Evolutionary conservation across 2,329 filamentous ascomycete species (phyloP), one percentile per base, ranked within the genome.

Genomic region (Berkeleyomyces basicola): DNA sequence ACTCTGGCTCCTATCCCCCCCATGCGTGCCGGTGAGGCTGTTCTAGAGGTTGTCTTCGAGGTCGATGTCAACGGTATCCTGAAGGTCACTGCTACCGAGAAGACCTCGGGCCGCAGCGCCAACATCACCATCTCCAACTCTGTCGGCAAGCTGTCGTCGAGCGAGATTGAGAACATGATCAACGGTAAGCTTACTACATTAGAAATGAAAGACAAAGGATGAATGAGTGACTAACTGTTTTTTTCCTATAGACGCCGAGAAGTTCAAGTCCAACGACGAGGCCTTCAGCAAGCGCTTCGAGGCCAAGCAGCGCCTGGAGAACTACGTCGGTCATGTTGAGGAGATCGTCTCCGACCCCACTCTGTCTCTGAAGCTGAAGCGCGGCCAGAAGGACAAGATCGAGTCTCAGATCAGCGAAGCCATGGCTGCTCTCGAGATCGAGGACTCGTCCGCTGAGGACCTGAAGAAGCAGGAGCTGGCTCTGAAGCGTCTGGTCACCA

Each of bases 91-190:
- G 93, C 93, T 69, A 96, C 92, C 58, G 93, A 99, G 84, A 99
- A 99, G 86, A 92, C 90, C 70, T 96, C 93, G 42, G 93, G 93
- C 72, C 91, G 93, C 75, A 93, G 83, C 73, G 93, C 93, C 78
- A 99, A 99, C 85, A 99, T 99, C 77, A 99, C 93, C 75, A 99
- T 99, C 78, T 90, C 89, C 78, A 99, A 99, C 85, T 96, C 93
- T 65, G 92, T 99, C 71, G 93, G 93, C 76, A 99, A 99, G 83
- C 89, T 99, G 69, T 96, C 90, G 67, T 88, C 86, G 61, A 78
- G 78, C 67, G 93, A 99, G 80, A 99, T 99, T 68, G 93, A 99
- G 82, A 90, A 84, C 80, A 97, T 97, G 92, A 90, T 99, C 75
- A 87, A 79, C 75, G 88, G 83, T 85, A 77, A 73, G 79, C 72